phyloP scores from a whole-genome alignment of 129 eudicot species.

The Chrysanthemum makinoi region DNA sequence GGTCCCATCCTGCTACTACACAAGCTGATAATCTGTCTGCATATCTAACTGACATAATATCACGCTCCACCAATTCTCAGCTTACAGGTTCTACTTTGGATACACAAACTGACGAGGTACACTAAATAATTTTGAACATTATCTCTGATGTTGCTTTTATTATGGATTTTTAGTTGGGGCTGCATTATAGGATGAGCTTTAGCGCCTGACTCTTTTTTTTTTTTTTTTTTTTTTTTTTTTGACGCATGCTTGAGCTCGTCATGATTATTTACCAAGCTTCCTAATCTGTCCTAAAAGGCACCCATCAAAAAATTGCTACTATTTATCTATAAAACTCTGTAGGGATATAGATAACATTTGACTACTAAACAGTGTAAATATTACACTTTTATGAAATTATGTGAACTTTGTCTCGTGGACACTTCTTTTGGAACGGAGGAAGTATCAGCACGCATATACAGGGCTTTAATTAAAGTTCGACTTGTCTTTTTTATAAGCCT shows the following conservation, averaged over 20 bases:
- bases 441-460: neutral
- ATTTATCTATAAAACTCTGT: too few relatives aligned
- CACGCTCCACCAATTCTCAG: slow-evolving; percentile 35
- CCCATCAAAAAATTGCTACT: too few relatives aligned
- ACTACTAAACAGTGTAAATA: too few relatives aligned
- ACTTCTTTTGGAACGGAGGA: too few relatives aligned
- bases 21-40: slow-evolving; percentile 45
- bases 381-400: too few relatives aligned
- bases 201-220: too few relatives aligned
- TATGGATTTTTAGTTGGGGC: neutral
- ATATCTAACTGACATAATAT: slow-evolving; percentile 53
- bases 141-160: neutral
- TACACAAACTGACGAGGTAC: slow-evolving; percentile 35
- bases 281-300: neutral
- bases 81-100: slow-evolving; percentile 32
- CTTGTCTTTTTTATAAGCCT: neutral
- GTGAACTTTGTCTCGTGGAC: neutral
- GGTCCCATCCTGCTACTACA: slow-evolving; percentile 18
- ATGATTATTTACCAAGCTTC: too few relatives aligned
- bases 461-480: neutral
- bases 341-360: too few relatives aligned
- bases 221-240: too few relatives aligned
- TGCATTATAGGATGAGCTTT: too few relatives aligned
- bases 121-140: neutral
- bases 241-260: neutral